Evolutionary conservation across 768 basidiomycete species (phyloP), one percentile per base, ranked within the genome.

Genomic region (Kwoniella mangroviensis): DNA sequence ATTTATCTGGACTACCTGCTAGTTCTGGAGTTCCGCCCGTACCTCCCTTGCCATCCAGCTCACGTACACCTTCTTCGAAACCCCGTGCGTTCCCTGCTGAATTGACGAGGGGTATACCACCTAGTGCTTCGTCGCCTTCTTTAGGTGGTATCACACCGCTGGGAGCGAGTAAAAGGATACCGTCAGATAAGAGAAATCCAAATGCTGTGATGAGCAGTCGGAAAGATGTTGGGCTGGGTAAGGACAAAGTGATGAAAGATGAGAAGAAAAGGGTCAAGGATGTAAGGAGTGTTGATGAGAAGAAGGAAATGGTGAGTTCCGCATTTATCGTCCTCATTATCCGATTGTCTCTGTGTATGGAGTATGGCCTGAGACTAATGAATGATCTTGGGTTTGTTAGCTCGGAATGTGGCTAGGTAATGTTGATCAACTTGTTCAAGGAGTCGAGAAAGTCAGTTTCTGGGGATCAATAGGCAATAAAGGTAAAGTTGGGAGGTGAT

Each of bases 401-500:
- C 78, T 96, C 67, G 90, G 91, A 0, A 89, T 88, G 55, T 90
- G 94, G 88, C 83, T 96, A 54, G 93, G 92, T 3, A 95, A 96
- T 80, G 94, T 96, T 2, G 94, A 95, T 80, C 90, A 91, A 40
- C 86, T 96, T 11, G 92, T 96, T 5, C 92, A 93, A 71, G 90
- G 93, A 0, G 91, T 96, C 42, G 86, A 90, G 70, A 91, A 89
- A 82, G 92, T 92, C 0, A 92, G 93, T 0, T 89, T 94, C 65
- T 95, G 92, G 92, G 92, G 93, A 11, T 72, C 75, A 9, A 42
- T 71, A 22, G 73, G 75, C 19, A 65, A 68, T 40, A 57, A 53
- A 19, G 55, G 53, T 4, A 28, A 41, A 19, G 65, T n/a, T 4
- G 55, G 55, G 28, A 22, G 56, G 17, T 66, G 28, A 34, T 34